Evolutionary conservation across 2,329 filamentous ascomycete genomes (phyloP).

Genomic region (Diaporthe ilicicola): DNA sequence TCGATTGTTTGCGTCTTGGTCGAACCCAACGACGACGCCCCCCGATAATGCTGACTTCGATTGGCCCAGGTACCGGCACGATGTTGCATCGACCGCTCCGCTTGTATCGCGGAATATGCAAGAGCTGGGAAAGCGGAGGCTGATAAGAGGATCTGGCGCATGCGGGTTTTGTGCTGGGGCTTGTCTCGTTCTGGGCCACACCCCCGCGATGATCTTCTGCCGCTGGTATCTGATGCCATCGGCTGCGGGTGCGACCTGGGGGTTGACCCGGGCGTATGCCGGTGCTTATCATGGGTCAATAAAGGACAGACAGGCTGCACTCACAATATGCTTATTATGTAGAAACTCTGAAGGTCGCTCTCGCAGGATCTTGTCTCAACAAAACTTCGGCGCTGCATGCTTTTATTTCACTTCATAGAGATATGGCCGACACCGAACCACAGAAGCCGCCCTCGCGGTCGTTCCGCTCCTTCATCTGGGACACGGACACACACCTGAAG

Average conservation of each 20-base stretch:
- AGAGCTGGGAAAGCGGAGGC: not conserved
- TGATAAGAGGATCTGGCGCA: not conserved
- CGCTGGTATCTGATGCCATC: constrained; percentile 6
- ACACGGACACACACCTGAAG: constrained; percentile 41
- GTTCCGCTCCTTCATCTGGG: constrained; percentile 42
- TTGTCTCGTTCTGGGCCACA: not conserved
- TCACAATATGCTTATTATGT: not conserved
- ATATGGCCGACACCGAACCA: not conserved
- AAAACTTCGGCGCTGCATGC: not conserved
- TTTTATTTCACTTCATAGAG: too few relatives aligned
- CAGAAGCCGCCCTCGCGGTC: not conserved
- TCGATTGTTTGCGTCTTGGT: not conserved
- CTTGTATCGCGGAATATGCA: not conserved
- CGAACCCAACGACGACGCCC: not conserved
- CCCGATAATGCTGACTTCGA: not conserved
- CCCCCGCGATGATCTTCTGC: constrained; percentile 9
- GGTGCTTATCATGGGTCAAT: not conserved
- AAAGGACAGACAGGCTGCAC: not conserved
- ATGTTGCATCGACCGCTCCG: constrained; percentile 7
- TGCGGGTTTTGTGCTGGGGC: not conserved
- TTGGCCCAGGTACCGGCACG: not conserved
- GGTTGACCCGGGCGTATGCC: not conserved
- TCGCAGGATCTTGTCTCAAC: not conserved
- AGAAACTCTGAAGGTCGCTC: too few relatives aligned
- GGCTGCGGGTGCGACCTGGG: not conserved